These are phyloP conservation scores for Amborella trichopoda DNA, from an alignment of 164 flowering plant species.

Conservation along the genomic window DNA sequence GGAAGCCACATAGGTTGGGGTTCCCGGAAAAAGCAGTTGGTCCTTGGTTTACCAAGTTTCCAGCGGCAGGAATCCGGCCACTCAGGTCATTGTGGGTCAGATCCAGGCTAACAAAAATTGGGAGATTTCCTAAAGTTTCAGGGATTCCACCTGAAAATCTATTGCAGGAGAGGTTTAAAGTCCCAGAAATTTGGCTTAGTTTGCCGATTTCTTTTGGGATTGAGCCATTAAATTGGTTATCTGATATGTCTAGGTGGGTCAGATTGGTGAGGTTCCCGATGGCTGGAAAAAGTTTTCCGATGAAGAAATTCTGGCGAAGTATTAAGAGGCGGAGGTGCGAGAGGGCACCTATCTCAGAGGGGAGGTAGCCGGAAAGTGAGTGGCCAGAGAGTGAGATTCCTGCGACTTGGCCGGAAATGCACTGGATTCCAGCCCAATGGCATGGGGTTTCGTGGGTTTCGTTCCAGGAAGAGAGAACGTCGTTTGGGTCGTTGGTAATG, in stretches of 20 bases:
- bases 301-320: constrained; percentile 50
- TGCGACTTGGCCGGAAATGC: constrained; percentile 38
- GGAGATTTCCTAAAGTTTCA: constrained; percentile 46
- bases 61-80: constrained; percentile 66
- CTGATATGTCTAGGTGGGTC: constrained; percentile 51
- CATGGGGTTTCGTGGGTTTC: constrained; percentile 60
- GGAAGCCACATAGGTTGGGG: constrained; percentile 84
- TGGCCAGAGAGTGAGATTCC: constrained; percentile 35
- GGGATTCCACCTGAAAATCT: constrained; percentile 65
- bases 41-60: constrained; percentile 79
- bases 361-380: constrained; percentile 66
- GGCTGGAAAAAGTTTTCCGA: constrained; percentile 37
- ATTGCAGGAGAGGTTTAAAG: constrained; percentile 64
- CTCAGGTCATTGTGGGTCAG: constrained; percentile 59
- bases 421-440: constrained; percentile 59
- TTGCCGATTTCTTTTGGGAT: constrained; percentile 37
- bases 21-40: constrained; percentile 91
- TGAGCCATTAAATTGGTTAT: constrained; percentile 52
- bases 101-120: constrained; percentile 60
- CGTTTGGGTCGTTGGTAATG: constrained; percentile 51
- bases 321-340: constrained; percentile 33
- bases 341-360: constrained; percentile 74
- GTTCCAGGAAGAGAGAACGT: constrained; percentile 42
- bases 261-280: constrained; percentile 51
- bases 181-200: constrained; percentile 37